These are phyloP conservation scores for Neoarthrinium moseri DNA, from an alignment of 2,329 filamentous ascomycete genomes.

Conservation along the genomic window DNA sequence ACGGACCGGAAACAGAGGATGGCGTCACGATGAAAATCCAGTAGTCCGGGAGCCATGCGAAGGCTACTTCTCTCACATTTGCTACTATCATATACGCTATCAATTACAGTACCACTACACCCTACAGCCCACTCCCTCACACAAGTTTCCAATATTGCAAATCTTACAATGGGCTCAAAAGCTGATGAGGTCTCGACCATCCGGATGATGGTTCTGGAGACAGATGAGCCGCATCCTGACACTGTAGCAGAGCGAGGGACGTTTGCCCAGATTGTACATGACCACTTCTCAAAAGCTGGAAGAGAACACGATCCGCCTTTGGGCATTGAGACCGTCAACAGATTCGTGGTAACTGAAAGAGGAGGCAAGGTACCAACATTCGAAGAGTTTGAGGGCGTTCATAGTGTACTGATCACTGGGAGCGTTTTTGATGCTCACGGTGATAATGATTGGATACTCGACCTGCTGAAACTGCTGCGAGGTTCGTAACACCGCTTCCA, in stretches of 20 bases:
- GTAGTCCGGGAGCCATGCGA: too few relatives aligned
- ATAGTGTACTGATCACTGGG: conserved; percentile 74
- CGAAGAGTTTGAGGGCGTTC: conserved; percentile 58
- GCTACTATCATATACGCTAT: too few relatives aligned
- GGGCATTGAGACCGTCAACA: conserved; percentile 52
- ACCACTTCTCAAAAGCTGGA: conserved; percentile 50
- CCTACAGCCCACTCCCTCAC: too few relatives aligned
- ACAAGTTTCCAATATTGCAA: too few relatives aligned
- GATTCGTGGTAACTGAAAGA: conserved; percentile 51
- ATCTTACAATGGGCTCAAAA: background rate
- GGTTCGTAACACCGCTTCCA: conserved; percentile 27
- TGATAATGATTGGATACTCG: conserved; percentile 70
- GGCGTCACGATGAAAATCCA: too few relatives aligned
- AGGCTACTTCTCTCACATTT: too few relatives aligned
- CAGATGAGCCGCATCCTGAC: conserved; percentile 53
- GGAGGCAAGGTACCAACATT: conserved; percentile 44
- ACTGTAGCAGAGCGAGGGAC: conserved; percentile 47
- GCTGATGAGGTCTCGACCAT: conserved; percentile 9
- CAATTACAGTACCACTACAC: too few relatives aligned
- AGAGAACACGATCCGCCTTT: conserved; percentile 51
- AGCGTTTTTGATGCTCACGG: conserved; percentile 70
- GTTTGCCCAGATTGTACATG: conserved; percentile 53
- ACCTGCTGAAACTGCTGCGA: conserved; percentile 58
- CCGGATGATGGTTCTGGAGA: conserved; percentile 54
- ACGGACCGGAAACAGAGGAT: too few relatives aligned